phyloP scores from a whole-genome alignment of 768 basidiomycete species.

The Tylopilus felleus region DNA sequence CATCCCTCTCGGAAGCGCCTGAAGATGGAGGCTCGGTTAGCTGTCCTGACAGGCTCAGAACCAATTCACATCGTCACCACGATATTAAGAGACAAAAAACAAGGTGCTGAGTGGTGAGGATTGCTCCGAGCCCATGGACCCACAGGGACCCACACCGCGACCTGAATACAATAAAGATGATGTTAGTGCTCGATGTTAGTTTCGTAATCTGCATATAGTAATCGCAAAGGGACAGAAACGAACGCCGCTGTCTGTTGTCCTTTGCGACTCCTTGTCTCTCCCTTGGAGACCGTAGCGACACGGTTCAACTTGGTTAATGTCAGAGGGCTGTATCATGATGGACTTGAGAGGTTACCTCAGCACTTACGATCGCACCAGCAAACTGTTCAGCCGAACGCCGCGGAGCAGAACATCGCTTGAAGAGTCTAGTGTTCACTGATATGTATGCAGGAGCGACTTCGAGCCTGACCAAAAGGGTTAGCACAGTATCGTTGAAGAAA shows the following conservation, averaged over 20 bases:
- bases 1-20: background rate
- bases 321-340: background rate
- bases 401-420: background rate
- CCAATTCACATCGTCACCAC: conserved; percentile 13
- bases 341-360: background rate
- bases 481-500: too few relatives aligned
- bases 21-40: conserved; percentile 3
- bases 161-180: conserved; percentile 16
- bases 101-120: conserved; percentile 1
- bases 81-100: conserved; percentile 13
- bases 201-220: background rate
- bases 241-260: background rate
- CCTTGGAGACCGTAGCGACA: conserved; percentile 1
- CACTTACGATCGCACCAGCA: background rate
- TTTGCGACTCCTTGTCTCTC: conserved; percentile 14
- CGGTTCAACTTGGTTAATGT: too few relatives aligned
- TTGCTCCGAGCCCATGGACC: conserved; percentile 9
- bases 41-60: background rate
- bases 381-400: background rate
- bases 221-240: background rate
- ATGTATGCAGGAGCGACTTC: too few relatives aligned
- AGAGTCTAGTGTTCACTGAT: too few relatives aligned
- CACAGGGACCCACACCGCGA: conserved; percentile 22
- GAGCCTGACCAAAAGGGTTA: too few relatives aligned
- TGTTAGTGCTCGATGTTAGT: background rate